Conservation (phyloP, 1,284 basidiomycete species). For the Cystobasidium slooffiae region DNA sequence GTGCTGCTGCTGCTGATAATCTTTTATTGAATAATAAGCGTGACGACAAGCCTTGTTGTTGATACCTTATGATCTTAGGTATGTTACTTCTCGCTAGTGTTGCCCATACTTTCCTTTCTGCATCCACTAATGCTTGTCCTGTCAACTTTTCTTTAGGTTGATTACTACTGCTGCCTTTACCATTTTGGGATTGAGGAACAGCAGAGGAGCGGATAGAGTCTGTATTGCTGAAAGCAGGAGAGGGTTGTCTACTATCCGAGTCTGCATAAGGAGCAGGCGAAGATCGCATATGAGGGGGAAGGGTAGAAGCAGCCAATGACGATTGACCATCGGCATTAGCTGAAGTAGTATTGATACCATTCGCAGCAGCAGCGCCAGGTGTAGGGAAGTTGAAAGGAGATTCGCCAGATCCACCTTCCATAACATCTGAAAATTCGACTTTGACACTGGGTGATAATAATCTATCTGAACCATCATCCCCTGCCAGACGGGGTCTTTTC, state of each 20-base stretch:
- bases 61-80: constrained; percentile 45
- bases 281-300: constrained; percentile 22
- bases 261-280: constrained; percentile 29
- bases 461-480: neutral
- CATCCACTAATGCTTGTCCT: constrained; percentile 19
- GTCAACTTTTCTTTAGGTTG: constrained; percentile 19
- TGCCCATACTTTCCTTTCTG: constrained; percentile 48
- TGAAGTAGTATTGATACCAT: neutral
- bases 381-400: neutral
- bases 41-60: constrained; percentile 27
- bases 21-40: constrained; percentile 49
- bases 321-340: neutral
- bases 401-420: constrained; percentile 4
- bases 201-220: constrained; percentile 8
- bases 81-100: constrained; percentile 52
- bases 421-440: constrained; percentile 22
- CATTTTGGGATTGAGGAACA: neutral
- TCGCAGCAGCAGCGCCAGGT: neutral
- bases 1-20: constrained; percentile 48
- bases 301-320: neutral
- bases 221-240: constrained; percentile 10
- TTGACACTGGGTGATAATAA: constrained; percentile 16
- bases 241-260: constrained; percentile 6
- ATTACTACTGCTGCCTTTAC: neutral
- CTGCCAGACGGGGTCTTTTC: constrained; percentile 15